phyloP scores from a whole-genome alignment of 2,329 filamentous ascomycete species.

The Talaromyces marneffei region DNA sequence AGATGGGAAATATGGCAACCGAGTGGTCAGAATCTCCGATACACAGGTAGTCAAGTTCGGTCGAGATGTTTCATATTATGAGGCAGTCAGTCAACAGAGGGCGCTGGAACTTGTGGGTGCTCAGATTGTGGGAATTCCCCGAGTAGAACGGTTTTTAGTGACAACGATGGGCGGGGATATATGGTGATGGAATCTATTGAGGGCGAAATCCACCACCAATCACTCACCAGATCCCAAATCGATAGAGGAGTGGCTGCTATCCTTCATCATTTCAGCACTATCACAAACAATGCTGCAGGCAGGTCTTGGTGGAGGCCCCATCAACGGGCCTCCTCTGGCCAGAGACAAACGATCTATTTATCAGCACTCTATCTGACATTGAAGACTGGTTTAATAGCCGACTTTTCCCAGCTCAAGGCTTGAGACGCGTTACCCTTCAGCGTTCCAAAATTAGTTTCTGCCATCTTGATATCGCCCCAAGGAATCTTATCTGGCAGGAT shows the following conservation, averaged over 20 bases:
- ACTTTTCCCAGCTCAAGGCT: slow-evolving; percentile 11
- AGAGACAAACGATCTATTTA: slow-evolving; percentile 17
- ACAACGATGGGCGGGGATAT: slow-evolving; percentile 17
- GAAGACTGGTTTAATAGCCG: slow-evolving; percentile 21
- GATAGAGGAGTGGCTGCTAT: slow-evolving; percentile 16
- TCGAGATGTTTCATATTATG: slow-evolving; percentile 15
- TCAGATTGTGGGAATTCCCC: slow-evolving; percentile 2
- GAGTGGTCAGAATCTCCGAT: slow-evolving; percentile 17
- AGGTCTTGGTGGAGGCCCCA: slow-evolving; percentile 13
- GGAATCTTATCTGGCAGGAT: slow-evolving; percentile 20
- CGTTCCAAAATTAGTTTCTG: not conserved
- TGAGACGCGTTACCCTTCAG: not conserved
- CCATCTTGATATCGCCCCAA: slow-evolving; percentile 18
- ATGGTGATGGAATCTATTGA: slow-evolving; percentile 21
- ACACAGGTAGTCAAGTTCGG: slow-evolving; percentile 17
- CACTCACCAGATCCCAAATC: slow-evolving; percentile 15
- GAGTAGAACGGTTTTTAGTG: slow-evolving; percentile 17
- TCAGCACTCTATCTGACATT: slow-evolving; percentile 16
- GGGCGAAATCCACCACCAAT: slow-evolving; percentile 18
- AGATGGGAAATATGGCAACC: slow-evolving; percentile 3
- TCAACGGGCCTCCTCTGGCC: slow-evolving; percentile 19
- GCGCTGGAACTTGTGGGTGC: not conserved
- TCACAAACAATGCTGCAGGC: slow-evolving; percentile 9
- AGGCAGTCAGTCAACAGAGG: slow-evolving; percentile 16
- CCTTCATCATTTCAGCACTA: slow-evolving; percentile 16